Evolutionary conservation across 495 filamentous ascomycete species (phyloP).

Genomic region (Letharia lupina): DNA sequence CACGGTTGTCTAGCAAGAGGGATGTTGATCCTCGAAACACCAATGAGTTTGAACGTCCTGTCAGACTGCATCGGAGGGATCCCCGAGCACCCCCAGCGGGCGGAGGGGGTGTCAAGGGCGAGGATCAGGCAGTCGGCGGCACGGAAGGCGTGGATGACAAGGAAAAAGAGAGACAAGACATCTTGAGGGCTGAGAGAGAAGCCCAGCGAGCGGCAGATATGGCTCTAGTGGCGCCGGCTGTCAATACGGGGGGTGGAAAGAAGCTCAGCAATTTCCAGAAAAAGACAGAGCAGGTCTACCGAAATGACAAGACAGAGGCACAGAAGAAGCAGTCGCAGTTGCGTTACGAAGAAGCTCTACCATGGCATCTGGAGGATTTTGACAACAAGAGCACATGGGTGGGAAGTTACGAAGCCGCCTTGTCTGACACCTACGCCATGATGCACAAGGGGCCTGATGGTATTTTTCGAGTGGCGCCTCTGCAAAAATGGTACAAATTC

Average conservation of each 20-base stretch:
- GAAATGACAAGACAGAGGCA: constrained; percentile 75
- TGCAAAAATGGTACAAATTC: constrained; percentile 95
- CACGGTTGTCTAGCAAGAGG: constrained; percentile 59
- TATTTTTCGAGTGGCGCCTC: constrained; percentile 75
- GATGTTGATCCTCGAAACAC: constrained; percentile 64
- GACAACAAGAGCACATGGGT: constrained; percentile 91
- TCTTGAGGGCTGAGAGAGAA: constrained; percentile 65
- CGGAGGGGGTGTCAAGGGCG: constrained; percentile 44
- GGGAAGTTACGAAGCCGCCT: constrained; percentile 74
- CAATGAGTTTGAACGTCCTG: constrained; percentile 75
- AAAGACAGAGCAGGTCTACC: constrained; percentile 58
- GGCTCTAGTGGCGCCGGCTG: constrained; percentile 76
- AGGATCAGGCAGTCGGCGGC: constrained; percentile 36
- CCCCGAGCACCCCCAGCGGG: constrained; percentile 56
- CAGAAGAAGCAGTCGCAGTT: constrained; percentile 70
- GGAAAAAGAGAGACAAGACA: constrained; percentile 64
- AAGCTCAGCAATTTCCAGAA: constrained; percentile 53
- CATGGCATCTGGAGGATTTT: constrained; percentile 95
- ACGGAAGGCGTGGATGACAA: constrained; percentile 46
- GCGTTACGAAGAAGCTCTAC: constrained; percentile 87
- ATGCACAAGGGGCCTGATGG: constrained; percentile 54
- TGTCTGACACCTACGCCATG: constrained; percentile 70
- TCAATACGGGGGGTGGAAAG: constrained; percentile 48
- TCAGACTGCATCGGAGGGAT: constrained; percentile 81
- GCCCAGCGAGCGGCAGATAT: constrained; percentile 73